These are phyloP conservation scores for Metschnikowia corniflorae DNA, from an alignment of 805 yeast species.

Conservation along the genomic window DNA sequence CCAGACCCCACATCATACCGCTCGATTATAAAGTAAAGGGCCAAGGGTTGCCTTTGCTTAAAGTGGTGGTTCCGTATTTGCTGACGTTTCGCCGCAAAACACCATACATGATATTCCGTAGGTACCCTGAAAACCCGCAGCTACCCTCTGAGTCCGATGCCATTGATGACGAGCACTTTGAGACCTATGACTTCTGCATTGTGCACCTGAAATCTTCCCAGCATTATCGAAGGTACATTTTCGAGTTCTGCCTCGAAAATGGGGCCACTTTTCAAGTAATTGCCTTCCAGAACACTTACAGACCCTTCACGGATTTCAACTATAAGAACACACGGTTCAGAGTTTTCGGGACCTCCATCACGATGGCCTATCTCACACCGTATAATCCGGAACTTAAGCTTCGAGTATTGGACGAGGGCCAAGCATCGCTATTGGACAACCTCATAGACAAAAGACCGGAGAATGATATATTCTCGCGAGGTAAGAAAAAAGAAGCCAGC, in stretches of 20 bases:
- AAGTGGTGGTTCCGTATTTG: slow-evolving; percentile 34
- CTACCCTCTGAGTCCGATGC: slow-evolving; percentile 17
- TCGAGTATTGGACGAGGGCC: slow-evolving; percentile 30
- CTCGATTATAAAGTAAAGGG: slow-evolving; percentile 30
- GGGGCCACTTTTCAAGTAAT: slow-evolving; percentile 23
- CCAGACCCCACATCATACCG: slow-evolving; percentile 32
- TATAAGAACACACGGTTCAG: slow-evolving; percentile 37
- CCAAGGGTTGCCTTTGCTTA: slow-evolving; percentile 36
- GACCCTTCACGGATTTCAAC: slow-evolving; percentile 38
- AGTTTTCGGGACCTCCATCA: slow-evolving; percentile 34
- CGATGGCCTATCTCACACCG: slow-evolving; percentile 26
- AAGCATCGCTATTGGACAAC: slow-evolving; percentile 35
- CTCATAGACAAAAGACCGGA: slow-evolving; percentile 25
- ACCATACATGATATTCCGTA: slow-evolving; percentile 33
- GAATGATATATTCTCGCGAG: neutral
- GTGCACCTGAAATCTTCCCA: slow-evolving; percentile 29
- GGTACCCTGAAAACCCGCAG: slow-evolving; percentile 29
- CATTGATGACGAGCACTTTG: slow-evolving; percentile 25
- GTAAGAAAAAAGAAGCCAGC: neutral
- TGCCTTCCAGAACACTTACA: slow-evolving; percentile 33
- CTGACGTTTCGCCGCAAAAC: slow-evolving; percentile 31
- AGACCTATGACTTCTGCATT: slow-evolving; percentile 32
- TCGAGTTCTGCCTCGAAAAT: slow-evolving; percentile 25
- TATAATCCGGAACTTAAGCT: slow-evolving; percentile 34
- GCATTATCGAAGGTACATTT: slow-evolving; percentile 25